phyloP scores from a whole-genome alignment of 1,284 basidiomycete genomes.

The Microbotryomycetes sp. region DNA sequence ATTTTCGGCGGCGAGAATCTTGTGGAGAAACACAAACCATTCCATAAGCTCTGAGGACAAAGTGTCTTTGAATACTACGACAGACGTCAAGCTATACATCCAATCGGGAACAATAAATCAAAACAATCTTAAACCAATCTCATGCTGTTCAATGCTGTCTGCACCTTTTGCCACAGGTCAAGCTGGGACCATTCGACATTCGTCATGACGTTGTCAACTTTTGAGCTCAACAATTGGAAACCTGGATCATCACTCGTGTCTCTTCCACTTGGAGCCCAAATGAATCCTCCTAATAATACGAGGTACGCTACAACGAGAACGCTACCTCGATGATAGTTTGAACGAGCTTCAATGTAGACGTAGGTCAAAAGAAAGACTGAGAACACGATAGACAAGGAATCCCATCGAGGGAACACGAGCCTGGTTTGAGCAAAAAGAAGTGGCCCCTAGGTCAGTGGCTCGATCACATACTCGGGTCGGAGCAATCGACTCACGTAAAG shows the following conservation, averaged over 20 bases:
- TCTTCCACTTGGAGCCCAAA: slow-evolving; percentile 13
- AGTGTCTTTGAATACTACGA: no score
- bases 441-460: slow-evolving; percentile 5
- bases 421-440: slow-evolving; percentile 46
- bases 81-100: no score
- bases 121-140: background rate
- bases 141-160: background rate
- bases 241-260: slow-evolving; percentile 18
- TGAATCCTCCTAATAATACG: slow-evolving; percentile 67
- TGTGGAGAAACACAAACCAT: no score
- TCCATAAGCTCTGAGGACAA: no score
- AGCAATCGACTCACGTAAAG: slow-evolving; percentile 61
- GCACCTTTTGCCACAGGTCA: background rate
- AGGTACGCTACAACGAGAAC: slow-evolving; percentile 87
- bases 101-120: no score
- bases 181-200: background rate
- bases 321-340: slow-evolving; percentile 92
- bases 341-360: slow-evolving; percentile 96
- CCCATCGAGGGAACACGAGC: slow-evolving; percentile 97
- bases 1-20: no score
- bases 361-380: slow-evolving; percentile 87
- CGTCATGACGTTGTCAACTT: no score
- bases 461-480: background rate
- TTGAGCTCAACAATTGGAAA: background rate
- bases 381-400: slow-evolving; percentile 84